Evolutionary conservation across 345 rosid genomes (phyloP), one percentile per base, ranked within the genome.

Genomic region (Salix caprea): DNA sequence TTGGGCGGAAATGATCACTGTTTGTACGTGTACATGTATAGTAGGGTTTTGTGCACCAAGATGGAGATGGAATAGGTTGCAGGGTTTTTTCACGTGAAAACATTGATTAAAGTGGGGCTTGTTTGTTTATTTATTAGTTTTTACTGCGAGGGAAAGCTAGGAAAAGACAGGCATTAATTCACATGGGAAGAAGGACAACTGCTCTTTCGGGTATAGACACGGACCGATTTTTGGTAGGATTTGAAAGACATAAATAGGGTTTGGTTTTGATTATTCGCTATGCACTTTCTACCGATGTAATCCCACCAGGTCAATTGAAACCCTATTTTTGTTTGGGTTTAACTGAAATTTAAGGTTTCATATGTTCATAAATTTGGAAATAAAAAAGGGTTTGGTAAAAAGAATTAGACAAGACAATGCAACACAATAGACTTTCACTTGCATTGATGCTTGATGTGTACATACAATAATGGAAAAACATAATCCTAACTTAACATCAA

Each of bases 51-150:
- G 61, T 1, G 61, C 26, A n/a, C 26, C 61, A n/a, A 58, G 64
- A 23, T 58, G 15, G 64, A 28, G 56, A 34, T 11, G 64, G 48
- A 16, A 74, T 34, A 30, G 12, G 65, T 48, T 64, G 80, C 67
- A 80, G 77, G 15, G 79, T 71, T 77, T 67, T 77, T 77, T 83
- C 81, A 77, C 75, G 81, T 80, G 83, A 74, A 80, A 67, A 37
- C 64, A 58, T 58, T 58, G 28, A 58, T 58, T 23, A 58, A 58
- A 58, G 64, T 58, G 64, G 64, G 64, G 28, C 64, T 58, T 58
- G 28, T 24, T 23, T 58, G 3, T n/a, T 58, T 9, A n/a, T n/a
- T n/a, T 58, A n/a, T 9, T 23, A 10, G 23, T 58, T n/a, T 21
- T 58, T 58, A 23, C 64, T 3, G 64, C 1, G 23, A 23, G 4